Evolutionary conservation across 208 protist genomes (phyloP), one percentile per base, ranked within the genome.

Genomic region (Acanthamoeba rhysodes): DNA sequence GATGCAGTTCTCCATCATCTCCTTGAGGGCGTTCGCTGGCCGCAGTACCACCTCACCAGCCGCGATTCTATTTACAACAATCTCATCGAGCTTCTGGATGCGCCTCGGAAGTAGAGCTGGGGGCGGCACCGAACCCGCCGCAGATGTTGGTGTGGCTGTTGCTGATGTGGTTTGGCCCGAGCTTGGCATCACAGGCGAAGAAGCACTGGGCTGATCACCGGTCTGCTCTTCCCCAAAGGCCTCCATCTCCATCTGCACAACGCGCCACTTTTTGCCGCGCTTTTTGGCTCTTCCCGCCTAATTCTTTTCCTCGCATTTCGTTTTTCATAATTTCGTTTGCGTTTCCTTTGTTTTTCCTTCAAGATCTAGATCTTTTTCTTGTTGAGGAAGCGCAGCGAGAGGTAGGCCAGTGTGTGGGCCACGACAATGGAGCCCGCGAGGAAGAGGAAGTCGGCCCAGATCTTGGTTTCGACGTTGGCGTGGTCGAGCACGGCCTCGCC

Each of bases 31-130:
- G 41, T 98, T 99, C 68, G 98, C 98, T 6, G 99, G 99, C n/a
- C 99, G 96, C 95, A 99, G 98, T 59, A 99, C 99, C 62, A 99
- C 99, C 96, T 99, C 99, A n/a, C 99, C 99, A 34, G 99, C 99
- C 2, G 99, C 99, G 91, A 99, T 99, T 55, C 98, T 97, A 95
- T 99, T 99, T 64, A 99, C 97, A 6, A 99, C 99, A 24, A 98
- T 98, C 59, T 98, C 85, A 0, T 98, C 96, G 24, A 99, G 97
- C 64, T 97, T 97, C 85, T 98, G 97, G 57, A 99, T 99, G 90
- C 92, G n/a, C 59, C 59, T 66, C 59, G 59, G 59, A 18, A 9
- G 22, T 22, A 66, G 45, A 48, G 45, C 7, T 48, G 45, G 45
- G 45, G 45, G 45, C 45, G 45, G 45, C 45, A 48, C 45, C 45